A percentile compares a stretch with the other conserved stretches of the same genome.
These are phyloP conservation scores for Sedum album DNA, from an alignment of 164 flowering plant genomes.

Conservation along the genomic window DNA sequence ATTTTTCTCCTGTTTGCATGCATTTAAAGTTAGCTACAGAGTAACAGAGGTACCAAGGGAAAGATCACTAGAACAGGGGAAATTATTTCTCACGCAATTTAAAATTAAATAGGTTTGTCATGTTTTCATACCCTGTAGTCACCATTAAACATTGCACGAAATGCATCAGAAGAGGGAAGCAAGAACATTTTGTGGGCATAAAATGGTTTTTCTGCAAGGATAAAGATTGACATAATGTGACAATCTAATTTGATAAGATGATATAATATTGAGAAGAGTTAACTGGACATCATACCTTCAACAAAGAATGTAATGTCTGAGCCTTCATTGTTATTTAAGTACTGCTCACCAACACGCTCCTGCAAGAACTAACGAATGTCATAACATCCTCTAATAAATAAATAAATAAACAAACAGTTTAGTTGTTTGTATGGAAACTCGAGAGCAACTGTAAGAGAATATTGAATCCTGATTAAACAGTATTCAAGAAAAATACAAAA, in stretches of 20 bases:
- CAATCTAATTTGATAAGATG: background rate
- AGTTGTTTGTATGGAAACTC: background rate
- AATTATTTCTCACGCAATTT: background rate
- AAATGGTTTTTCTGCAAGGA: conserved; percentile 37
- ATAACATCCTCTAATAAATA: background rate
- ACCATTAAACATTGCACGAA: conserved; percentile 81
- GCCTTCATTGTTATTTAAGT: conserved; percentile 46
- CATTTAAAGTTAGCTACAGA: background rate
- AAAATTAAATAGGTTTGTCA: background rate
- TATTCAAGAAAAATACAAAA: background rate
- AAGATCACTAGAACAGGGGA: background rate
- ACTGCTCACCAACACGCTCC: conserved; percentile 68
- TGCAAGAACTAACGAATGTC: conserved; percentile 22
- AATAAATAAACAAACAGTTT: background rate
- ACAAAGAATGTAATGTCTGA: conserved; percentile 70
- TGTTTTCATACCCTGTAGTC: conserved; percentile 47
- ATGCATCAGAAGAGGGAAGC: conserved; percentile 69
- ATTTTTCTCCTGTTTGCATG: conserved; percentile 49
- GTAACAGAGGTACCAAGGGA: background rate
- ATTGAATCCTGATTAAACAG: background rate
- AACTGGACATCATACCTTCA: conserved; percentile 36
- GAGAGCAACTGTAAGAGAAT: background rate
- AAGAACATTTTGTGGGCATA: conserved; percentile 66
- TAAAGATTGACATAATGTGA: background rate
- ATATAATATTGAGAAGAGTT: too few species aligned